Base-by-base conservation (phyloP, 208 protist genomes). In the Trypanosoma platydactyli region DNA sequence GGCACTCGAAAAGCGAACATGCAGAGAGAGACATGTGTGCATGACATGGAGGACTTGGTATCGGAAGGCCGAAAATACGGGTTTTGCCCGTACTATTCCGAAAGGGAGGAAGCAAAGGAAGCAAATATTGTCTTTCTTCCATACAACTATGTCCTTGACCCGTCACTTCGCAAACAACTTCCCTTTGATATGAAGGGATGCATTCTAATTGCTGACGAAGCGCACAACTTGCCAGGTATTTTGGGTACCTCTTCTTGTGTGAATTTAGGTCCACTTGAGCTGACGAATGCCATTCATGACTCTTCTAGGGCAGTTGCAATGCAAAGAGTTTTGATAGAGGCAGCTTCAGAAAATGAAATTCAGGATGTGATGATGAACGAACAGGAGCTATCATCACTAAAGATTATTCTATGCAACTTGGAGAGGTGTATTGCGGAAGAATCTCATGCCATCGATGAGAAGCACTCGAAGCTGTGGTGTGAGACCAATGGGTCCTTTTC, bases 101-200 rank as follows among this genome's bases (percentile, higher is more conserved):
- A 96, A 42, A 84, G 95, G 24, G 92, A 97, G 18, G 67, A 78
- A 12, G 56, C 87, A 30, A 82, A 84, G 27, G 76, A 72, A 5
- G 90, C 98, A 5, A 91, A 99, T 59, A 62, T 99, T n/a, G 79
- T 99, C 4, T 97, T 99, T 62, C 81, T 98, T 80, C 98, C 98
- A 20, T 99, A 99, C 83, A 99, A 99, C 84, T 99, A 99, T 73
- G 55, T 99, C 0, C 80, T 99, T 40, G 98, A 99, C 68, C 69
- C 84, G 3, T 59, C 51, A 0, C 77, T 98, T 30, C 83, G 95
- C 20, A 89, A 89, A 67, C 88, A 87, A 68, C 62, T 97, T n/a
- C 80, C 84, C 1, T 88, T 98, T 64, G 74, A 92, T 0, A 61
- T 98, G 5, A 83, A 89, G 20, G 48, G 77, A 6, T 76, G 62